These are phyloP conservation scores for Pulveroboletus ravenelii DNA, from an alignment of 768 basidiomycete species.

Conservation along the genomic window DNA sequence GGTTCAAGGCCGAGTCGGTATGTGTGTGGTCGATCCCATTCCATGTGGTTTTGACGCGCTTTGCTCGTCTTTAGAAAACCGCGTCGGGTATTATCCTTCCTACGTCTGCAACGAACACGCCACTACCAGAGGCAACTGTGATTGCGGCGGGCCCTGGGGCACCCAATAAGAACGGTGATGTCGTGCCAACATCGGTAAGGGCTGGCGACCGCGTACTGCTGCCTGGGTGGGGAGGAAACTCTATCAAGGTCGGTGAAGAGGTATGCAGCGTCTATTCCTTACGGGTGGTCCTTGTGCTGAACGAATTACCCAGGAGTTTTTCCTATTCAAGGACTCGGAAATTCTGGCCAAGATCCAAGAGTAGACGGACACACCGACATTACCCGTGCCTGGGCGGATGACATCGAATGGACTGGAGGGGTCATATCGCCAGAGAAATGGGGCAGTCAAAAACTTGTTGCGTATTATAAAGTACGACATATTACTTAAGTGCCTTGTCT, in stretches of 20 bases:
- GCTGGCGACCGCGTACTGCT: slow-evolving; percentile 90
- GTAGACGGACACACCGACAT: slow-evolving; percentile 36
- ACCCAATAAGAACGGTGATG: slow-evolving; percentile 76
- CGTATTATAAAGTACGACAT: slow-evolving; percentile 6
- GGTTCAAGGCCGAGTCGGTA: slow-evolving; percentile 95
- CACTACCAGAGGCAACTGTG: slow-evolving; percentile 96
- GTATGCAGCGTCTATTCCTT: slow-evolving; percentile 41
- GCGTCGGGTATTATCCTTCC: slow-evolving; percentile 94
- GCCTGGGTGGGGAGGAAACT: slow-evolving; percentile 93
- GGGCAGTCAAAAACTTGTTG: slow-evolving; percentile 6
- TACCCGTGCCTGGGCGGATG: not conserved
- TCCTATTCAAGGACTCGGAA: slow-evolving; percentile 89
- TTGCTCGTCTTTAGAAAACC: slow-evolving; percentile 70
- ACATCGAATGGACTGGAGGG: not conserved
- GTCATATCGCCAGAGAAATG: too few species aligned
- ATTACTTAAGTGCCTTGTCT: slow-evolving; percentile 19
- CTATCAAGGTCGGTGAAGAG: slow-evolving; percentile 96
- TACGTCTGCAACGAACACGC: slow-evolving; percentile 75
- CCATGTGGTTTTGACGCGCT: not conserved
- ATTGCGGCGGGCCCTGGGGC: slow-evolving; percentile 94
- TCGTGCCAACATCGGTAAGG: slow-evolving; percentile 74
- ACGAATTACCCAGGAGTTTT: slow-evolving; percentile 67
- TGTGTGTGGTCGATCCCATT: slow-evolving; percentile 25
- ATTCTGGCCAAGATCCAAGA: slow-evolving; percentile 96
- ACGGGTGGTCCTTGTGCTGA: slow-evolving; percentile 1